Conservation (phyloP, 1,284 basidiomycete genomes). For the Coniferiporia sulphurascens region DNA sequence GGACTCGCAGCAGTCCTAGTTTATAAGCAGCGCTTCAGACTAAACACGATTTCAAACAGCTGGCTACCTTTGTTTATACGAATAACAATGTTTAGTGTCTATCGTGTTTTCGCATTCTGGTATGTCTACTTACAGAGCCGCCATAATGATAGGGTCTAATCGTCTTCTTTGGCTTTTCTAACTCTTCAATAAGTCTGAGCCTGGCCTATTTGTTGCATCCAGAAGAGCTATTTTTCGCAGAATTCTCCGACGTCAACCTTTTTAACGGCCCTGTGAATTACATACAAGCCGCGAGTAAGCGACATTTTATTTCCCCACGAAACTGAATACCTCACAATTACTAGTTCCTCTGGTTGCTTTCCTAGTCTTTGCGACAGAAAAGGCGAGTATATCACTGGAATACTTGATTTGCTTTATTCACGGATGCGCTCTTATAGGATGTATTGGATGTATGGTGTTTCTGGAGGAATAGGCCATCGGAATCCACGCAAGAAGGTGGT, state of each 20-base stretch:
- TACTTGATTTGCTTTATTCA: not conserved
- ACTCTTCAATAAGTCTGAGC: constrained; percentile 1
- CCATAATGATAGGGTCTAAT: not conserved
- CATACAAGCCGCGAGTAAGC: constrained; percentile 15
- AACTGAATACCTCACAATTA: not conserved
- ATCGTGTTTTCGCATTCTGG: constrained; percentile 14
- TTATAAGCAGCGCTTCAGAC: not conserved
- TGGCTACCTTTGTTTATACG: constrained; percentile 14
- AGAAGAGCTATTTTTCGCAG: constrained; percentile 15
- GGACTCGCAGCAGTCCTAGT: constrained; percentile 2
- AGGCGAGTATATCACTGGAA: not conserved
- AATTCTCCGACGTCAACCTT: constrained; percentile 9
- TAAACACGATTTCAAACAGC: not conserved
- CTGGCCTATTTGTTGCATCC: constrained; percentile 9
- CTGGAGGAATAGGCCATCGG: too few relatives aligned
- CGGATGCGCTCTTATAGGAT: constrained; percentile 1
- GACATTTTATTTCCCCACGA: not conserved
- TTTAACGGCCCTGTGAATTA: constrained; percentile 16
- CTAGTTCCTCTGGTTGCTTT: constrained; percentile 17
- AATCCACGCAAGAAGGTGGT: too few relatives aligned
- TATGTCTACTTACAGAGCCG: not conserved
- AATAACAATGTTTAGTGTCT: constrained; percentile 13
- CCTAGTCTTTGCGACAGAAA: constrained; percentile 13
- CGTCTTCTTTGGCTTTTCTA: not conserved
- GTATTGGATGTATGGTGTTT: constrained; percentile 12